Base-by-base conservation (phyloP, 768 basidiomycete genomes). In the Tricholoma hemisulphureum region DNA sequence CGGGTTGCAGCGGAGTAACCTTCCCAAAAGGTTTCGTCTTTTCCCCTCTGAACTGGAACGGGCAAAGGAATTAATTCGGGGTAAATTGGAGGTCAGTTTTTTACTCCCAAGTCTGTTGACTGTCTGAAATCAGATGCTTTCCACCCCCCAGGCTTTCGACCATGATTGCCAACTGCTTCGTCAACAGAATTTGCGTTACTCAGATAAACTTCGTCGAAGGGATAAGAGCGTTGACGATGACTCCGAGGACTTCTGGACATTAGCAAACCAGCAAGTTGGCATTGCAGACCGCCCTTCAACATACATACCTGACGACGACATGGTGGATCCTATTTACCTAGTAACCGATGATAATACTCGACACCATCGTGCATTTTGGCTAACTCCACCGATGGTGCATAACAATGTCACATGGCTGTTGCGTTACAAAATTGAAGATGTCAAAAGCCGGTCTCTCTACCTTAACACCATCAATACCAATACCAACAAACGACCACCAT, bases 1-100 rank as follows among this genome's bases (percentile, higher is more conserved):
- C 24, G 58, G 41, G n/a, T 68, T 59, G 26, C 48, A 20, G 18
- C 49, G 39, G 45, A 35, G 63, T 34, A 62, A 63, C 49, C 35
- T 62, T 24, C 10, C 21, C 21, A 14, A 6, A 18, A 58, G 55
- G 34, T 62, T 62, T 31, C 65, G 68, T 21, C 58, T 75, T 11
- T 54, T 61, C 23, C 61, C 62, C 0, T 58, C 61, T 1, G 70
- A 72, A 52, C 24, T 75, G 14, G 61, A 69, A 14, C 67, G 72
- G 20, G 54, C 72, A 50, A 62, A 54, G 39, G 24, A 46, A 6
- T 31, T 67, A 26, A 58, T 64, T 24, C 39, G 56, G 31, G 49
- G 58, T 54, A 56, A 51, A 13, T 53, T 57, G 41, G 28, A 57
- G 63, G 65, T 53, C 2, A 21, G 26, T 49, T 10, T 26, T n/a